Percentiles rank a stretch among this genome's conserved stretches.
These are phyloP conservation scores for Lepidium aucheri DNA, from an alignment of 345 rosid genomes.

Conservation along the genomic window DNA sequence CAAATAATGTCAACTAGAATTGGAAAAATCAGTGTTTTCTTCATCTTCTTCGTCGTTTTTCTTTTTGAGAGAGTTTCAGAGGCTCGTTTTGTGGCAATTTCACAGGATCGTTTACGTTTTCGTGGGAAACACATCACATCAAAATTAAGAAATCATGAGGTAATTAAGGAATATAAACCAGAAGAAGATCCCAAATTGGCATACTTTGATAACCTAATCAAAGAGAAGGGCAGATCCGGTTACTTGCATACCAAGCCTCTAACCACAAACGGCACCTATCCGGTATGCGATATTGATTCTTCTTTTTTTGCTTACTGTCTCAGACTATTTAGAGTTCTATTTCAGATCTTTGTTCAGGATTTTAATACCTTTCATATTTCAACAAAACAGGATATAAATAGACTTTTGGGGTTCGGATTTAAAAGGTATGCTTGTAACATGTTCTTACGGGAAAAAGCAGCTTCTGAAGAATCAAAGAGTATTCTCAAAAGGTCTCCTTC, in stretches of 20 bases:
- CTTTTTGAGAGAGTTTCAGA: no score
- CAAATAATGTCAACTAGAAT: no score
- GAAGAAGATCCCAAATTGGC: not conserved
- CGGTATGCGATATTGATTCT: not conserved
- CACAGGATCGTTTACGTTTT: no score
- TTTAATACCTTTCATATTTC: no score
- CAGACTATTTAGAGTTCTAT: not conserved
- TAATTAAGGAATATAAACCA: not conserved
- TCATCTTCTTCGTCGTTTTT: no score
- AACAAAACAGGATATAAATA: no score
- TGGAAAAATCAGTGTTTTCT: no score
- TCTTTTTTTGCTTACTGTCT: not conserved
- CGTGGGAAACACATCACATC: no score
- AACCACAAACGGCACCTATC: not conserved
- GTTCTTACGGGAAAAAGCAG: not conserved
- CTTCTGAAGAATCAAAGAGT: conserved; percentile 20
- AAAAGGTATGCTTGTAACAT: no score
- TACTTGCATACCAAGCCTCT: not conserved
- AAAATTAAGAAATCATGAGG: not conserved
- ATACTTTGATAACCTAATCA: not conserved
- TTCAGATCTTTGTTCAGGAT: no score
- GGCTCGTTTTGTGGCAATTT: no score
- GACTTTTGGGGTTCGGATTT: no score
- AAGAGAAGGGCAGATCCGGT: not conserved
- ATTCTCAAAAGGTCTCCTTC: not conserved